Evolutionary conservation across 2,329 filamentous ascomycete genomes (phyloP), one percentile per base, ranked within the genome.

Genomic region (Colletotrichum sp.): DNA sequence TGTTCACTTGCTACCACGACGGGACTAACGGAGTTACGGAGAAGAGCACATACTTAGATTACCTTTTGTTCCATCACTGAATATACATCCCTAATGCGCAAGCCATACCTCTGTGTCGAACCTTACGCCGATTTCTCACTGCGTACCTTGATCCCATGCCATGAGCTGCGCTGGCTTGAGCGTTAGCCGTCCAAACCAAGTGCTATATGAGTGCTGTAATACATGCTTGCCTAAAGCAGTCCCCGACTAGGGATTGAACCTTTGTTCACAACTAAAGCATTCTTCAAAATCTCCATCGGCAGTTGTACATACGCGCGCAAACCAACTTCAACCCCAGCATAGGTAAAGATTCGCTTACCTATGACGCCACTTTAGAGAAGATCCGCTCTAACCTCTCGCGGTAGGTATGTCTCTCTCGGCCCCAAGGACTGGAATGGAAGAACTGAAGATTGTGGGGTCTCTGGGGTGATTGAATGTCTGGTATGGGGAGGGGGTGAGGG

Each of bases 21-120:
- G 57, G 63, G 24, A 67, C 34, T 38, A 57, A 62, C 43, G 72
- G 72, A 57, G 72, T 73, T 71, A 58, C 3, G 68, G 72, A 63
- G 68, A 71, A 43, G 34, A 57, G 21, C 33, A 65, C 58, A 55
- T 63, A 63, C 57, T 69, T 63, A 73, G 62, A 63, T 66, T 58
- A 72, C 29, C 24, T 31, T 58, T 59, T 18, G 55, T 47, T 71
- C 62, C 43, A 31, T 61, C n/a, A 57, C 21, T 63, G 27, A 74
- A 72, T 47, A 69, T 21, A 69, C 43, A 72, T 69, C 18, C 16
- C 47, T 69, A 72, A 47, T 62, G 43, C 43, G 43, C 43, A 51
- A 51, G 43, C 43, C 57, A 24, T 63, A 16, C 59, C 29, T n/a
- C 3, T 47, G 38, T n/a, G 38, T n/a, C 38, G 38, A 43, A 8